Base-by-base conservation (phyloP, 2,329 filamentous ascomycete genomes). In the Xylaria sp. region DNA sequence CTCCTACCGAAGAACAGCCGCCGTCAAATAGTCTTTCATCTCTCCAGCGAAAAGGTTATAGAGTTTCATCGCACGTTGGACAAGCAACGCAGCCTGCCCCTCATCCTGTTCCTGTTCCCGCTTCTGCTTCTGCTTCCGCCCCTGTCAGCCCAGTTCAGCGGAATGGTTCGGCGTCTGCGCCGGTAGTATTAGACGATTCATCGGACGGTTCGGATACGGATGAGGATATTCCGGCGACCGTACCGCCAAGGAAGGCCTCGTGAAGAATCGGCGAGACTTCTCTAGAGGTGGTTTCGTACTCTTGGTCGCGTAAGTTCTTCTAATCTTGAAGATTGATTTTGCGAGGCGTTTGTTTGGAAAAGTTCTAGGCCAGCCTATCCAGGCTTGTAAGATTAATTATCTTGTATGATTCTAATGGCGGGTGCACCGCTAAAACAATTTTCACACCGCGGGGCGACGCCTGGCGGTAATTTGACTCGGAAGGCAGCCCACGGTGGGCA, bases 31-130 rank as follows among this genome's bases (percentile, higher is more conserved):
- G 76, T 32, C 74, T 78, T 3, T 76, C 75, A 0, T 74, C 75
- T 0, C 64, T 72, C 8, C 76, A 78, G 59, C 70, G 71, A 3
- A 76, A 77, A 56, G 77, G 77, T 7, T 78, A 78, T 21, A 72
- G 75, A 4, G 72, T 78, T 19, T 76, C 75, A 6, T 76, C 76
- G 1, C 76, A 78, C 39, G 60, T 71, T 27, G 27, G 69, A 2
- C 70, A 65, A 4, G 32, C 72, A 2, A 66, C 27, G 27, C 70
- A 56, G 7, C 51, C 71, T 32, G 58, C 66, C 32, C 9, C 32
- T 34, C 4, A 9, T 36, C 34, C 34, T 36, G 8, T 6, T 11
- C 34, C 34, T 36, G 2, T 36, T 36, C 34, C 7, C 8, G 2
- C 7, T 36, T 11, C 34, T 36, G 11, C 34, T 8, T 11, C 34